Evolutionary conservation across 495 filamentous ascomycete genomes (phyloP), one percentile per base, ranked within the genome.

Genomic region (Hyaloscypha variabilis): DNA sequence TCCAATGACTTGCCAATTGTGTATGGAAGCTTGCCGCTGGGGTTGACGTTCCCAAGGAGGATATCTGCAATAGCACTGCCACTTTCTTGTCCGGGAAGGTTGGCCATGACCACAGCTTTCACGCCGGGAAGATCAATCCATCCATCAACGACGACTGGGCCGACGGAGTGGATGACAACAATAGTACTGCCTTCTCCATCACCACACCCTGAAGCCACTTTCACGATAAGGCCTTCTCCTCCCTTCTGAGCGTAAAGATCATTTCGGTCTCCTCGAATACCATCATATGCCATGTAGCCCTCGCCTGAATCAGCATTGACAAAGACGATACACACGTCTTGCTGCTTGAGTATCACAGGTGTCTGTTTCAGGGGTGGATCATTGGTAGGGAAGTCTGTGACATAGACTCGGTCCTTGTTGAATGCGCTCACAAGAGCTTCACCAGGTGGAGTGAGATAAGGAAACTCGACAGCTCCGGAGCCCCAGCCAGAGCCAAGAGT

Each of bases 401-500:
- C 69, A 11, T 88, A 77, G 1, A 92, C 88, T 28, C 77, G 78
- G 19, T 86, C 79, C 14, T 77, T 71, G 63, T 86, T 79, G 77
- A 92, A 92, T 2, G 85, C 81, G 11, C 75, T 70, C 54, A 83
- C 77, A 8, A 97, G 76, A 14, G 90, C 90, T 29, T 90, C 83
- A 36, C 85, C 74, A 1, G 93, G 93, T 3, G 86, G 81, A 23
- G 93, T 76, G 0, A 97, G 81, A 71, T 94, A 94, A 0, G 94
- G 90, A 63, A 93, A 96, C 52, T 97, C 89, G 28, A 92, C 94
- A 2, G 92, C 86, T 4, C 94, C 94, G 55, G 90, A 93, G 30
- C 94, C 94, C 94, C 94, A 98, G 26, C 94, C 94, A 1, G 87
- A 88, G 0, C 82, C 92, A 23, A 98, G 76, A 1, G 94, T 97